Conservation (phyloP, 2,329 filamentous ascomycete species). For the Bertia moriformis region DNA sequence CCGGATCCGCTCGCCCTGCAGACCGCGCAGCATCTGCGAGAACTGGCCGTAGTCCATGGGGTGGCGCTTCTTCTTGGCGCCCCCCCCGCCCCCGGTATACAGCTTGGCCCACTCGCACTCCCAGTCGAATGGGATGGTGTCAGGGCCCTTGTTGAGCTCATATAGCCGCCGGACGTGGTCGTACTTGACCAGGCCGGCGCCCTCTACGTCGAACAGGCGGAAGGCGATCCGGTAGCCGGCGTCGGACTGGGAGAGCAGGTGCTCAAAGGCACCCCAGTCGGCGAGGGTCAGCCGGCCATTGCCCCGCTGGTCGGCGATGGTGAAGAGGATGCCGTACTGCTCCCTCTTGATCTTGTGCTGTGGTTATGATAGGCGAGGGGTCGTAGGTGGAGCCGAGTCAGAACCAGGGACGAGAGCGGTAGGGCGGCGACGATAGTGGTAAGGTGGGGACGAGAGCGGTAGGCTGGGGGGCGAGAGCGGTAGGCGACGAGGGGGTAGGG, state of each 20-base stretch:
- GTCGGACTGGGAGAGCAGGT: slow-evolving; percentile 81
- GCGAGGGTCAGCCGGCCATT: slow-evolving; percentile 61
- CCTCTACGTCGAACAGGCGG: slow-evolving; percentile 79
- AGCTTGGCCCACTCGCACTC: slow-evolving; percentile 90
- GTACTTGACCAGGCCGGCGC: slow-evolving; percentile 74
- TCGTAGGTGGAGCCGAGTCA: neutral
- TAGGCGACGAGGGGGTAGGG: slow-evolving; percentile 3
- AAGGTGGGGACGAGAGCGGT: slow-evolving; percentile 1
- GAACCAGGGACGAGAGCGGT: slow-evolving; percentile 3
- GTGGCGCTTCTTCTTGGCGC: slow-evolving; percentile 78
- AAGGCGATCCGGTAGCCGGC: slow-evolving; percentile 99
- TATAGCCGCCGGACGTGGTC: slow-evolving; percentile 76
- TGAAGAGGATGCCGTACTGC: slow-evolving; percentile 87
- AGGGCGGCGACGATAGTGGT: no score
- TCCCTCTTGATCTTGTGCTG: slow-evolving; percentile 97
- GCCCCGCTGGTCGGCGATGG: slow-evolving; percentile 68
- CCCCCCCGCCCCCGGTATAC: slow-evolving; percentile 79
- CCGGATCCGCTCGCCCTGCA: slow-evolving; percentile 89
- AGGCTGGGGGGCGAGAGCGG: neutral
- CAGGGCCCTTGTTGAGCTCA: slow-evolving; percentile 72
- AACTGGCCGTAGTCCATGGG: slow-evolving; percentile 92
- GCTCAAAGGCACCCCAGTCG: slow-evolving; percentile 90
- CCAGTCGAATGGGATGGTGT: slow-evolving; percentile 90
- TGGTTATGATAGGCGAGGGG: no score
- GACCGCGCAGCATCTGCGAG: slow-evolving; percentile 88